Base-by-base conservation (phyloP, 441 rosid species). In the Viola pubescens region DNA sequence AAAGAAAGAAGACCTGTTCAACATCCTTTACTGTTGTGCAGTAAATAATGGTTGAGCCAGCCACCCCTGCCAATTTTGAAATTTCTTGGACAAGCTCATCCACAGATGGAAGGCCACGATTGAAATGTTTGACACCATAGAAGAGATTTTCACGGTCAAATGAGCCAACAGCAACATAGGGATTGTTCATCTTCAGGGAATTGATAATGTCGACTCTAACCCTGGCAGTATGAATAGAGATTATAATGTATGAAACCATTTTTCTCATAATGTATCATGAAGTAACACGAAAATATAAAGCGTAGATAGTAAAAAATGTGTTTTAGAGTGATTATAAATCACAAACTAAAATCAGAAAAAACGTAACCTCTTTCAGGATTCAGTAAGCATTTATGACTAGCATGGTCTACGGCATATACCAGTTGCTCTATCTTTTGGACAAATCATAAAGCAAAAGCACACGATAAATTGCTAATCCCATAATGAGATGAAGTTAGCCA, bases 61-160 rank as follows among this genome's bases (percentile, higher is more conserved):
- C 60, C 51, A 54, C 60, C 39, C 59, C 73, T 13, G 53, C 54
- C 60, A 50, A 66, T 48, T 73, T 73, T 44, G 78, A 75, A 59
- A 80, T 61, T 69, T 80, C 84, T 59, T 66, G 78, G 66, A 75
- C 73, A 50, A 80, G 73, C 63, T 77, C 78, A 39, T 75, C 72
- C 57, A 71, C 16, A 62, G 71, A 75, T 41, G 58, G 61, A 44
- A 60, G 59, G 55, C 78, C 70, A 42, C 58, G 75, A 49, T 60
- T 75, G 58, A 70, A 61, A 48, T 66, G 70, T 56, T 80, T 77
- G 63, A 75, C 81, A 58, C 81, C 81, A 43, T 80, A 80, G 74
- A 77, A 80, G 54, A 80, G 75, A 64, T 80, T 80, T 64, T 68
- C 67, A 53, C 84, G 78, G 67, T 80, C 84, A 64, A 80, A 80